Conservation (phyloP, 2,329 filamentous ascomycete species). For the Penicillium sp. region DNA sequence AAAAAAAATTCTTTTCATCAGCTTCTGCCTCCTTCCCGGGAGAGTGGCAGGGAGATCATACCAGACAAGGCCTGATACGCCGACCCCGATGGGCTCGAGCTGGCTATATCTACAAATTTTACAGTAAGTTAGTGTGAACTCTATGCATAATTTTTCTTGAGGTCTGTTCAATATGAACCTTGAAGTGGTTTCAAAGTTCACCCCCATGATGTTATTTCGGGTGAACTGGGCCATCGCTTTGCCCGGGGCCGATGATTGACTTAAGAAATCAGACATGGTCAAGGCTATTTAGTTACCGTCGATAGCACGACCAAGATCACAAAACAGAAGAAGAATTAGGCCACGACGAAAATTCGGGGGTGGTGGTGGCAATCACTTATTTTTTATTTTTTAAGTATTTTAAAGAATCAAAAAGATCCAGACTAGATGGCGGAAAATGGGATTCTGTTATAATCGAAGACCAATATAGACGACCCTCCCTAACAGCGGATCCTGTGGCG, state of each 20-base stretch:
- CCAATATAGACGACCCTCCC: neutral
- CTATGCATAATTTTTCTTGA: neutral
- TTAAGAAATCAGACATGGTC: constrained; percentile 3
- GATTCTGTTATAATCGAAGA: constrained; percentile 1
- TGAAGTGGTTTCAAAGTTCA: constrained; percentile 98
- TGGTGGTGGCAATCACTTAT: neutral
- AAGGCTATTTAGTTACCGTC: neutral
- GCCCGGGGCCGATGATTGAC: constrained; percentile 4
- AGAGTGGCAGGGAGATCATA: constrained; percentile 48
- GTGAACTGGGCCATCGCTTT: constrained; percentile 92
- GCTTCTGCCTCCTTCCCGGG: neutral
- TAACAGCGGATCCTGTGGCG: neutral
- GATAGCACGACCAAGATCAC: neutral
- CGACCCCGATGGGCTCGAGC: constrained; percentile 96
- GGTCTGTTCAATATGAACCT: constrained; percentile 57
- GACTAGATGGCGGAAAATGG: neutral
- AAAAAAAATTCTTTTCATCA: constrained; percentile 1
- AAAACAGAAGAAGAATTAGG: neutral
- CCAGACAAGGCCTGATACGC: constrained; percentile 97
- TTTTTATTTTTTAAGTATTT: neutral
- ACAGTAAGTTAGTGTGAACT: neutral
- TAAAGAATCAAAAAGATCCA: neutral
- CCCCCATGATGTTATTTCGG: constrained; percentile 96
- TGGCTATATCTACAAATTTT: constrained; percentile 74
- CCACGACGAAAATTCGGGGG: neutral